phyloP scores from a whole-genome alignment of 2,329 filamentous ascomycete genomes.

The Aspergillus eucalypticola region DNA sequence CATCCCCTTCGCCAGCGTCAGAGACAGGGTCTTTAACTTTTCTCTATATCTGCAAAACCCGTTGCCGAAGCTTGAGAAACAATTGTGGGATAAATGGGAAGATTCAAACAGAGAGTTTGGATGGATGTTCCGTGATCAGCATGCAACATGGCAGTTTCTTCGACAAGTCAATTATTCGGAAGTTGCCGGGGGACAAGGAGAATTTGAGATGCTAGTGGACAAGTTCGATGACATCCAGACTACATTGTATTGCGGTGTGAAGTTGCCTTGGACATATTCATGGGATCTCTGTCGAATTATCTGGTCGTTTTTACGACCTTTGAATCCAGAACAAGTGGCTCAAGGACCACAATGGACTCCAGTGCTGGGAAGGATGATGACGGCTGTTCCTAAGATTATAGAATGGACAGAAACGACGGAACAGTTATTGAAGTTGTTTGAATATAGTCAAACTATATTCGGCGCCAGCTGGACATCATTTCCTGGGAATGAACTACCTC shows the following conservation, averaged over 20 bases:
- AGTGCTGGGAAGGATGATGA: not conserved
- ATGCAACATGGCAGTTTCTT: constrained; percentile 2
- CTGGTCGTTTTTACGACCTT: constrained; percentile 4
- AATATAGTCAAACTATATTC: not conserved
- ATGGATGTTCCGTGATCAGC: constrained; percentile 9
- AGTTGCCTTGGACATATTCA: not conserved
- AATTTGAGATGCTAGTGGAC: no score
- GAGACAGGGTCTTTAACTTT: not conserved
- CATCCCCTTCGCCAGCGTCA: not conserved
- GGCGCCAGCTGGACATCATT: not conserved
- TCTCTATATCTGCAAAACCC: not conserved
- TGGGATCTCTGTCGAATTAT: constrained; percentile 8
- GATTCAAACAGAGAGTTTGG: not conserved
- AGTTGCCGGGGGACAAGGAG: not conserved
- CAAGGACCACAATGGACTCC: constrained; percentile 1
- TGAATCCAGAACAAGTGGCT: not conserved
- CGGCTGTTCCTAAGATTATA: not conserved
- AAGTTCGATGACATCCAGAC: no score
- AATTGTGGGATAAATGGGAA: not conserved
- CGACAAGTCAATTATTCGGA: not conserved
- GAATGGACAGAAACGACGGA: constrained; percentile 5
- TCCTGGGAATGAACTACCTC: constrained; percentile 1
- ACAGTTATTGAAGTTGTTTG: not conserved
- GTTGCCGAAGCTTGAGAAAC: not conserved
- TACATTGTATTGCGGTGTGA: not conserved